Evolutionary conservation across 805 yeast species (phyloP).

Genomic region (Ogataea parapolymorpha): DNA sequence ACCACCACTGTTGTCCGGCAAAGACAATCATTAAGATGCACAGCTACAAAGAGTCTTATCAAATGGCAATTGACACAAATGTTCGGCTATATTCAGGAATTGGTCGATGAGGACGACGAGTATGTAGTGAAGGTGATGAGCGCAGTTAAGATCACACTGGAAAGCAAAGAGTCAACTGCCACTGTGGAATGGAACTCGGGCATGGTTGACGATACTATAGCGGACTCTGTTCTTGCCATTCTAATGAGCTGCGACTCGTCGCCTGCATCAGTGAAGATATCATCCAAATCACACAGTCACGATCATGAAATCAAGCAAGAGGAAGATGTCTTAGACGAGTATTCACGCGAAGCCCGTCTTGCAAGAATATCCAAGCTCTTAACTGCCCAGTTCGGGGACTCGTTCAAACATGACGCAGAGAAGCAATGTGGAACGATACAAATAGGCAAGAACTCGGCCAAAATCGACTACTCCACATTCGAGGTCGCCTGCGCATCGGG

Average conservation of each 20-base stretch:
- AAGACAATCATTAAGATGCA: slow-evolving; percentile 71
- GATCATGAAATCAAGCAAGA: slow-evolving; percentile 21
- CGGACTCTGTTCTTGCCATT: slow-evolving; percentile 90
- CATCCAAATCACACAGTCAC: slow-evolving; percentile 53
- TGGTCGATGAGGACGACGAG: slow-evolving; percentile 51
- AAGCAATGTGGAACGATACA: slow-evolving; percentile 53
- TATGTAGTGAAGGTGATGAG: slow-evolving; percentile 61
- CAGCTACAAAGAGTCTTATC: slow-evolving; percentile 76
- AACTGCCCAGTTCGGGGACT: slow-evolving; percentile 84
- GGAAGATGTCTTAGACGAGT: slow-evolving; percentile 16
- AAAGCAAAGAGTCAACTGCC: slow-evolving; percentile 43
- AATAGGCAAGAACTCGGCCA: slow-evolving; percentile 75
- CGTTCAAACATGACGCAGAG: slow-evolving; percentile 45
- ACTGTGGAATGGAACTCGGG: slow-evolving; percentile 90
- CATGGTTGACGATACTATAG: slow-evolving; percentile 84
- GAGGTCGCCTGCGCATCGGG: slow-evolving; percentile 68
- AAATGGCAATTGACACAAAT: slow-evolving; percentile 90
- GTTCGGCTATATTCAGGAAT: slow-evolving; percentile 80
- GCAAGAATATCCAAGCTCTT: slow-evolving; percentile 60
- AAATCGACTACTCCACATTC: slow-evolving; percentile 59
- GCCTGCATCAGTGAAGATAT: slow-evolving; percentile 88
- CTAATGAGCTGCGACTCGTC: slow-evolving; percentile 88
- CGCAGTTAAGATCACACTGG: slow-evolving; percentile 50
- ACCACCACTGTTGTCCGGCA: slow-evolving; percentile 84
- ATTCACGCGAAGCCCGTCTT: slow-evolving; percentile 38